Base-by-base conservation (phyloP, 164 flowering plant species). In the Annona squamosa region DNA sequence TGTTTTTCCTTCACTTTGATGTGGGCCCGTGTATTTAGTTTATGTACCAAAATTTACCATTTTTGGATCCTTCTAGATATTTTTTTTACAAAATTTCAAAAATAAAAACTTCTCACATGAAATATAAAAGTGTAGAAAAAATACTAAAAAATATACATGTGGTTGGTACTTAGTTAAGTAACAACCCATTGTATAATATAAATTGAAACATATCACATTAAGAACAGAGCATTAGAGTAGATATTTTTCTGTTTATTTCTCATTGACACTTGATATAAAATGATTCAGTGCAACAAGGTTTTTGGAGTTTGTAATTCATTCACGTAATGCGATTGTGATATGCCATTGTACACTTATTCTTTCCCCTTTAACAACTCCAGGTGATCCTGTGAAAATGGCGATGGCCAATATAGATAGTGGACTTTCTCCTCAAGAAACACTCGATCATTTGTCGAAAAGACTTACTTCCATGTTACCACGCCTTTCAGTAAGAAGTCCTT, bases 381-480 rank as follows among this genome's bases (percentile, higher is more conserved):
- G 99, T 80, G 90, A 95, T 64, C 99, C 97, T 57, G 4, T 87
- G 76, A 92, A 89, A 79, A 86, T 94, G 93, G 97, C 95, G 72
- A 79, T 78, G 78, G 93, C 81, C 70, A 82, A 72, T 81, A 74
- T 89, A 56, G 85, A 87, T 47, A 75, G 68, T 26, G 77, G 77
- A 71, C 85, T 86, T 74, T 86, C 95, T 76, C 88, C 90, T 46
- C 48, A 77, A 41, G 57, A 69, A 78, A 76, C 73, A 79, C 73
- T 85, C 72, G 85, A 85, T 68, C 77, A 86, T 72, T 71, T 91
- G 72, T 82, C 91, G 18, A 77, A 48, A 65, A 89, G 88, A 72
- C 91, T 94, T 41, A 78, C 77, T 80, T 83, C 84, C 72, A 81
- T 92, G 79, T 81, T 95, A 65, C 97, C 96, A 19, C 82, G 81